A percentile compares a stretch with the other conserved stretches of the same genome.
Evolutionary conservation across 2,329 filamentous ascomycete species (phyloP).

Genomic region (Colletotrichum acutatum): DNA sequence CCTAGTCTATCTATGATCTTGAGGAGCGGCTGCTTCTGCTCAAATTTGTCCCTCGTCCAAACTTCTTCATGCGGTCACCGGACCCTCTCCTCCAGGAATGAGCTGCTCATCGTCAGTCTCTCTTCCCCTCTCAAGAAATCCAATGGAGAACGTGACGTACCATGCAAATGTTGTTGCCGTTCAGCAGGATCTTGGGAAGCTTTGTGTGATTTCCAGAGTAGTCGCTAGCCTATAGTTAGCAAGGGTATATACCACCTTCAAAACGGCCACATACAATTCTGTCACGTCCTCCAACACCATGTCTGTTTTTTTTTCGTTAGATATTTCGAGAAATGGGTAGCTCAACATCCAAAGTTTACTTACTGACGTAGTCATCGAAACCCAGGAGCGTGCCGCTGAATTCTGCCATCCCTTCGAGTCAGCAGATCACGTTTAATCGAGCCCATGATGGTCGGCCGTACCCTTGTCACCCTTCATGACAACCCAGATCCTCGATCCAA

Average conservation of each 20-base stretch:
- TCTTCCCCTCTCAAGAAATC: neutral
- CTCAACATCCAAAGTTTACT: constrained; percentile 56
- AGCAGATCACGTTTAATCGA: neutral
- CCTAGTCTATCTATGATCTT: neutral
- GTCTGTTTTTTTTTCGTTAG: constrained; percentile 65
- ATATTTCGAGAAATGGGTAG: neutral
- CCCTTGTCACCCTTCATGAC: constrained; percentile 99
- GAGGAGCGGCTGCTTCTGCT: neutral
- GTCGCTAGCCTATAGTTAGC: constrained; percentile 70
- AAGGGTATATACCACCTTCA: neutral
- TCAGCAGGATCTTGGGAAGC: constrained; percentile 92
- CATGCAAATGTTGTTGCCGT: constrained; percentile 99
- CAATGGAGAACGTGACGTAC: constrained; percentile 59
- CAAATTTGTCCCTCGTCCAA: neutral
- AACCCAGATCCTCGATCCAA: constrained; percentile 97
- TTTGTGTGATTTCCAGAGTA: constrained; percentile 90
- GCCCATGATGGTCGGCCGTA: constrained; percentile 49
- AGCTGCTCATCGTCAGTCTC: constrained; percentile 61
- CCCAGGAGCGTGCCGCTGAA: constrained; percentile 94
- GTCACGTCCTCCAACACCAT: constrained; percentile 99
- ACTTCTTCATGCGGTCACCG: constrained; percentile 46
- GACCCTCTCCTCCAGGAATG: constrained; percentile 82
- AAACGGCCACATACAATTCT: constrained; percentile 77
- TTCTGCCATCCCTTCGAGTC: constrained; percentile 64
- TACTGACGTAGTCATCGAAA: constrained; percentile 99